These are phyloP conservation scores for Mycena chlorophos DNA, from an alignment of 768 basidiomycete species.

Conservation along the genomic window DNA sequence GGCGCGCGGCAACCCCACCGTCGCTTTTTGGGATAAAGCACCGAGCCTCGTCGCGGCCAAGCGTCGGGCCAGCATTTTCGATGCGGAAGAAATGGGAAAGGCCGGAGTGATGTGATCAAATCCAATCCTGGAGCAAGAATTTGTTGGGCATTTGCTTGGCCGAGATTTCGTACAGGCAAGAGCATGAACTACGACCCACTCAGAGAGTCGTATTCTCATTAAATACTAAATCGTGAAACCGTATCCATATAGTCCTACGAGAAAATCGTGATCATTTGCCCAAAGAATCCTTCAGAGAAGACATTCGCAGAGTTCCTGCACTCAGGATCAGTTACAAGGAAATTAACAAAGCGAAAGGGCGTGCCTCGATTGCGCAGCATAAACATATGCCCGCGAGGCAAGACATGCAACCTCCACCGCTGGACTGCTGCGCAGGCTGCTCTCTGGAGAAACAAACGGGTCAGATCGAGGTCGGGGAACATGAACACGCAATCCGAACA, in stretches of 20 bases:
- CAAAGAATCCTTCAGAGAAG: conserved; percentile 45
- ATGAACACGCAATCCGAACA: neutral
- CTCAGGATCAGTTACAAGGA: conserved; percentile 9
- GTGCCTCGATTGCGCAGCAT: conserved; percentile 72
- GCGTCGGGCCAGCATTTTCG: conserved; percentile 3
- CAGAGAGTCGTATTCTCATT: too few relatives aligned
- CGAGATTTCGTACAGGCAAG: neutral
- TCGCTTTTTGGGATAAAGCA: conserved; percentile 43
- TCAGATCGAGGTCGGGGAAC: neutral
- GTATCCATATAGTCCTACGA: conserved; percentile 3
- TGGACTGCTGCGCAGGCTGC: conserved; percentile 54
- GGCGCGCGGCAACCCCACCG: conserved; percentile 44
- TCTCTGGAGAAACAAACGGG: conserved; percentile 32
- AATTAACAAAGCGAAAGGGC: neutral
- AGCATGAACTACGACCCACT: too few relatives aligned
- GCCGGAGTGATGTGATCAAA: neutral
- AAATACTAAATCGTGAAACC: too few relatives aligned
- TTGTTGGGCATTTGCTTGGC: neutral
- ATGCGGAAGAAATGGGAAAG: neutral
- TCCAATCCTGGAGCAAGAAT: neutral
- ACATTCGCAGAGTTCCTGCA: conserved; percentile 72
- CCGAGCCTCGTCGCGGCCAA: conserved; percentile 1
- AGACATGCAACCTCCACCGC: conserved; percentile 50
- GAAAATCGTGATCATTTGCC: conserved; percentile 8
- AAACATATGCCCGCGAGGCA: conserved; percentile 64